These are phyloP conservation scores for Beauveria australis DNA, from an alignment of 2,329 filamentous ascomycete species.

Conservation along the genomic window DNA sequence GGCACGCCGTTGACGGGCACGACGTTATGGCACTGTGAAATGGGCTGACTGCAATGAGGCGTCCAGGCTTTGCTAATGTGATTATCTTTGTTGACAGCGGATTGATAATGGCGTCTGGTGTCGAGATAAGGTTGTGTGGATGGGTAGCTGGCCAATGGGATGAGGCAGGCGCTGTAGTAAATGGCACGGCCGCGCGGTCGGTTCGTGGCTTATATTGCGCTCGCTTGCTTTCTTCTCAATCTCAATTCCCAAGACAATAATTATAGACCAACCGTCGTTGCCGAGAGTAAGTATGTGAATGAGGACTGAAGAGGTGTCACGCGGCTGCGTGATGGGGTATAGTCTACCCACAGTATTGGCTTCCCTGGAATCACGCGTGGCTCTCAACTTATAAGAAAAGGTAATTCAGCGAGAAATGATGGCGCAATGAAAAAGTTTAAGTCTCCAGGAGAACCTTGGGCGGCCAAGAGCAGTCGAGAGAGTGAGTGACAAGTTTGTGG, in stretches of 20 bases:
- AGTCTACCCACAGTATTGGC: background rate
- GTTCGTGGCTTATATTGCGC: background rate
- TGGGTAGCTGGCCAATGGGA: background rate
- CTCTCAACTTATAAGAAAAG: background rate
- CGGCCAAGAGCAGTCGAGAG: no score
- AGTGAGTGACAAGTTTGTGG: no score
- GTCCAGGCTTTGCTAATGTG: background rate
- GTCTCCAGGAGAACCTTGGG: no score
- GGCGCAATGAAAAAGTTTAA: no score
- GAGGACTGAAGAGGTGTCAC: background rate
- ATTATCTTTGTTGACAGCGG: background rate
- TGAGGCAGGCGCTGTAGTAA: background rate
- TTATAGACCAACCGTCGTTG: background rate
- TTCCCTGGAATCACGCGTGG: background rate
- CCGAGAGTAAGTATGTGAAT: background rate
- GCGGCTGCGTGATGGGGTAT: background rate
- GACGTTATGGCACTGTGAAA: background rate
- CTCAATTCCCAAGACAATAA: background rate
- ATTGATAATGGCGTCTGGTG: background rate
- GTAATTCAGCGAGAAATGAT: no score
- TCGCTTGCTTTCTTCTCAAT: background rate
- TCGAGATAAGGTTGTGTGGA: background rate
- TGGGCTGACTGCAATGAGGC: no score
- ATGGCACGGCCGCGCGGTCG: background rate
- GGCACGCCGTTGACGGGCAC: background rate